Base-by-base conservation (phyloP, 2,329 filamentous ascomycete genomes). In the Byssothecium circinans region DNA sequence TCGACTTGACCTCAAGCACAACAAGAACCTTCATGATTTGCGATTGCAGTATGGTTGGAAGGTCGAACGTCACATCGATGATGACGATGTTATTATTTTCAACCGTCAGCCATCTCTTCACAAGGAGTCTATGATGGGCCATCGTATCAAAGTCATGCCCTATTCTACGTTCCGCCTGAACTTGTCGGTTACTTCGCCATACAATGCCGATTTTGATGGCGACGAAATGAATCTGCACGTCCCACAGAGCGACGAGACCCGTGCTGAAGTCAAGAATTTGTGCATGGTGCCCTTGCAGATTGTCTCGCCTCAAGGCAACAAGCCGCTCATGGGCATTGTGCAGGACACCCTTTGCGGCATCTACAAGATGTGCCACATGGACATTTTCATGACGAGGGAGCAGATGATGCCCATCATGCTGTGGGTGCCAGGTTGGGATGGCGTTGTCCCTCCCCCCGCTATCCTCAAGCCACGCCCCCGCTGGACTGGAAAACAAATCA, bases 151-250 rank as follows among this genome's bases (percentile, higher is more conserved):
- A 51, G 94, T 99, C 52, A 97, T 99, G 91, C 94, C 94, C 2
- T 99, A 96, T 73, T 99, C 94, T 5, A 99, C 94, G 1, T 99
- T 99, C 79, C 87, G 94, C 55, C 82, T 99, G 38, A 99, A 99
- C 67, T 74, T 99, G 60, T 99, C 94, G 0, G 94, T 99, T 66
- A 99, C 95, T 0, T 95, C 91, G 22, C 94, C 94, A 0, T 99
- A 99, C 80, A 99, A 99, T 76, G 94, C 94, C 62, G 94, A 99
- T 88, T 99, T 99, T 75, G 94, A 99, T 68, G 94, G 94, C 75
- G 94, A 99, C 71, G 94, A 99, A 75, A 99, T 99, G 94, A 99
- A 99, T 70, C 84, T 99, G 76, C 94, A 99, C 81, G 95, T 99
- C 43, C 95, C 94, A 3, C 94, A 99, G 68, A 94, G 89, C 30